Evolutionary conservation across 2,329 filamentous ascomycete genomes (phyloP), one percentile per base, ranked within the genome.

Genomic region (Epichloe brachyelytri): DNA sequence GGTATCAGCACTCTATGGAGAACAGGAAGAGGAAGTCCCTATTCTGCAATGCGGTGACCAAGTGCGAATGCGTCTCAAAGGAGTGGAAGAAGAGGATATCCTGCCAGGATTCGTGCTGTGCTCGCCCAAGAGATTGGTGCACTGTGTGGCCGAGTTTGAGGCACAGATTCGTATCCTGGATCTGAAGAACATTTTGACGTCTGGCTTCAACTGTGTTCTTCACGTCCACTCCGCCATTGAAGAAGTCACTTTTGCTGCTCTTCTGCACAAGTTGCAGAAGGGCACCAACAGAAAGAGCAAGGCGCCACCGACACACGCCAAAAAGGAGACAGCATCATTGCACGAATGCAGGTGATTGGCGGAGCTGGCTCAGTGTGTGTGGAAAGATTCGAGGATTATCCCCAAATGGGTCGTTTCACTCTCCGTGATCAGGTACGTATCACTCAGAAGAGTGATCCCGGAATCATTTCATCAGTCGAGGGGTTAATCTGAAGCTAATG

Each of bases 151-250:
- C 48, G 75, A 83, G 47, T 98, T 98, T 60, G 94, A 98, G 71
- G 94, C 93, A 3, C 94, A 98, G 72, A 95, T 98, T 63, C 84
- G 88, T 53, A 89, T 98, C 57, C 75, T 98, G 48, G 93, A 98
- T 58, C 76, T 98, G 57, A 96, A 95, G 80, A 89, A 76, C 61
- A 98, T 98, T 63, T 77, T 98, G 39, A 87, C 86, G 8, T 88
- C 91, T 19, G 93, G 93, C 49, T 98, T 95, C 75, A 96, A 96
- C 74, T 98, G 93, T 64, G 94, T 98, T 40, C 75, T 98, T 59
- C 93, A 98, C 72, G 88, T 98, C 20, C 93, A 98, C 71, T 89
- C 91, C 4, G 93, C 93, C 20, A 95, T 96, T 54, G 93, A 98
- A 74, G 93, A 98, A 69, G 88, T 98, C 52, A 96, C 91, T 0